Evolutionary conservation across 139 green algal species (phyloP), one percentile per base, ranked within the genome.

Genomic region (Mesotaenium endlicherianum): DNA sequence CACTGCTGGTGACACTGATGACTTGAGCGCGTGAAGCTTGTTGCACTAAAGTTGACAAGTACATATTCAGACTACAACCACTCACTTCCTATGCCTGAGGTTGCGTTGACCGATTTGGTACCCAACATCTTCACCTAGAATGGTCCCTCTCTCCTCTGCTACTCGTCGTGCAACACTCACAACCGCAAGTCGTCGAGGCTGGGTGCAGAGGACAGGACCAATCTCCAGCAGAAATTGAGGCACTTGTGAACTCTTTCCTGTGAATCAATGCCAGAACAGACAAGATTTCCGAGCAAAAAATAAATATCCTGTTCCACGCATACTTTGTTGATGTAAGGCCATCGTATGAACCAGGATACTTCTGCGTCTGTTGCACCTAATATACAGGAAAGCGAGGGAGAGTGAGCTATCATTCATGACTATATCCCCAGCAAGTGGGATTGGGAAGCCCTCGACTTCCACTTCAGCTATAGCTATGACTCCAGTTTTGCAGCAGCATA

Each of bases 101-200:
- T 80, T 83, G 64, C 77, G 72, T 81, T 90, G 97, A 40, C 96
- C 93, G 70, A 99, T 98, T 45, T 91, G 93, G 90, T 98, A 99
- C 0, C 96, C 96, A 0, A 98, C 95, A 44, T 59, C 45, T n/a
- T 81, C 60, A 2, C 86, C 86, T 16, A 91, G 82, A 16, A 88
- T 78, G 77, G 89, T 92, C 17, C 91, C 91, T 6, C 93, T 89
- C 90, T 99, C 96, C 90, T 98, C 93, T 8, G 93, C 92, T 55
- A 99, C 96, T 31, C 96, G 91, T 88, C 97, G 96, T 14, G 95
- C 93, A 17, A 99, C 93, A 39, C 72, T 91, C 94, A 98, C 98
- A 41, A 96, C 95, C 3, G 94, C 94, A 80, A 98, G 93, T 64
- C 95, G 90, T 3, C 95, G 88, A 0, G 95, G 95, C 92, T 99